Percentiles rank a stretch among this genome's conserved stretches.
phyloP scores from a whole-genome alignment of 1,284 basidiomycete genomes.

The Ganoderma lingzhi region DNA sequence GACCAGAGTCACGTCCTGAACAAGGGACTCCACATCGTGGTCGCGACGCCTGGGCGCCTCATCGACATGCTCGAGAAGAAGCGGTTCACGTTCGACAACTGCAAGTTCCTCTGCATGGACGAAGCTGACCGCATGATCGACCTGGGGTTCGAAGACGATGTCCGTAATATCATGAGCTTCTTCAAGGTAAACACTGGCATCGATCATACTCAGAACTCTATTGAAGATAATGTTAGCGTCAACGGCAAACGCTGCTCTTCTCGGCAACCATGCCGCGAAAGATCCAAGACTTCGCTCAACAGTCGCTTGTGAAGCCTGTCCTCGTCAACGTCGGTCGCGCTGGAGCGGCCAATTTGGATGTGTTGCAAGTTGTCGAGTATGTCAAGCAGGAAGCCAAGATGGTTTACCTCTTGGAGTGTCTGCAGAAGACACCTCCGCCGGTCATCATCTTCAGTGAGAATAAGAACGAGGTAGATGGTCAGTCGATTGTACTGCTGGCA shows the following conservation, averaged over 20 bases:
- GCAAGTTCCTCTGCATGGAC: constrained; percentile 97
- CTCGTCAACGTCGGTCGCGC: constrained; percentile 98
- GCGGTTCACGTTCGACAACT: constrained; percentile 89
- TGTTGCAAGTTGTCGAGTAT: constrained; percentile 97
- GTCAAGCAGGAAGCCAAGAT: constrained; percentile 99
- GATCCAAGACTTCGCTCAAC: constrained; percentile 98
- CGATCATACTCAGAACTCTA: background rate
- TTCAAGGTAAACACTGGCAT: constrained; percentile 75
- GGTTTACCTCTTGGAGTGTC: constrained; percentile 96
- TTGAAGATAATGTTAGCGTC: constrained; percentile 60
- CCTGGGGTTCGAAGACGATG: constrained; percentile 98
- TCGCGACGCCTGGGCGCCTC: constrained; percentile 94
- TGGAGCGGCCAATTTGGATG: constrained; percentile 96
- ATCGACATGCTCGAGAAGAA: constrained; percentile 99
- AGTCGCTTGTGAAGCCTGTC: constrained; percentile 92
- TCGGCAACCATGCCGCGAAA: constrained; percentile 99
- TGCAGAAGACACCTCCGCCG: constrained; percentile 98
- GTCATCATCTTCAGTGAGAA: constrained; percentile 99
- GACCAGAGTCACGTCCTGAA: constrained; percentile 92
- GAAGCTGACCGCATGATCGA: constrained; percentile 99
- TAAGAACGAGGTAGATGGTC: constrained; percentile 99
- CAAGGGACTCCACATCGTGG: constrained; percentile 94
- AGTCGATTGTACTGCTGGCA: constrained; percentile 27
- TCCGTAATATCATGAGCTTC: constrained; percentile 98
- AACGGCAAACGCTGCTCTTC: constrained; percentile 97